Conservation (phyloP, 805 yeast genomes). For the Saccharomycopsis sp. region DNA sequence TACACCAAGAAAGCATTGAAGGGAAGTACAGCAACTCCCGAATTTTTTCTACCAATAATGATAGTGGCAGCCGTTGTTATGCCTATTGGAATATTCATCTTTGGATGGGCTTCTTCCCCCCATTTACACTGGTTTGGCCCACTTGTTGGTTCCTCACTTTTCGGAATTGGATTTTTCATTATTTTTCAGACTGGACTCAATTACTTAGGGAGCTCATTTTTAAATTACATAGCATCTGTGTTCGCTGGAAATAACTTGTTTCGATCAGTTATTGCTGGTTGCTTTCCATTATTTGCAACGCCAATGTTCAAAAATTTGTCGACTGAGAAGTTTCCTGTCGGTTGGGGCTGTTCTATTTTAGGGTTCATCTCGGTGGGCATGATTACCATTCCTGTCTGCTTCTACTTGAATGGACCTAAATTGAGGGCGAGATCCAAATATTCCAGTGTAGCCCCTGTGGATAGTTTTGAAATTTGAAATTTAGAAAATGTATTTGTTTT, state of each 20-base stretch:
- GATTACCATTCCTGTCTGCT: constrained; percentile 40
- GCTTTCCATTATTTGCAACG: constrained; percentile 58
- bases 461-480: no score
- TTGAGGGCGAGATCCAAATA: constrained; percentile 39
- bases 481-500: no score
- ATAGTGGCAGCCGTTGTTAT: constrained; percentile 35
- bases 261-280: constrained; percentile 47
- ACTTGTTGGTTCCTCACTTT: constrained; percentile 36
- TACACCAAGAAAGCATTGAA: constrained; percentile 26
- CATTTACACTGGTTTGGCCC: constrained; percentile 45
- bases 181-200: constrained; percentile 47
- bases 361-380: constrained; percentile 40
- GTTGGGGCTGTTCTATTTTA: constrained; percentile 48
- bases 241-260: constrained; percentile 50
- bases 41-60: constrained; percentile 36
- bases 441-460: no score
- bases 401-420: constrained; percentile 38
- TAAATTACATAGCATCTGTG: constrained; percentile 47
- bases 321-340: constrained; percentile 46
- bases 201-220: constrained; percentile 43
- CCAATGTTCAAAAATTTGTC: constrained; percentile 50
- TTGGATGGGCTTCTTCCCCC: constrained; percentile 43
- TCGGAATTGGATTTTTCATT: constrained; percentile 34
- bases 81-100: constrained; percentile 41
- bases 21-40: constrained; percentile 33